These are phyloP conservation scores for Ascochyta lentis DNA, from an alignment of 2,329 filamentous ascomycete species.

Conservation along the genomic window DNA sequence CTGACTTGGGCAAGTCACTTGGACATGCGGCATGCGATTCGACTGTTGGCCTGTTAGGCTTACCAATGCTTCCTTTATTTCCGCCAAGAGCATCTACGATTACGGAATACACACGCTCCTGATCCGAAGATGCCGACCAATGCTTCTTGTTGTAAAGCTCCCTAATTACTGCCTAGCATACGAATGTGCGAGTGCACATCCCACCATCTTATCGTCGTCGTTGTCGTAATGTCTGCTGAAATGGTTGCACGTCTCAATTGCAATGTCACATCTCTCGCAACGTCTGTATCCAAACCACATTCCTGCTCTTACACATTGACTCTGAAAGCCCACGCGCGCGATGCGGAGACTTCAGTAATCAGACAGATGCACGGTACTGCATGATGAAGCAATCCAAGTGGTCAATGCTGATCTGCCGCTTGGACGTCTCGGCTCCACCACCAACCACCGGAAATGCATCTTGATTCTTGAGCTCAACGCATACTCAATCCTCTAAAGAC, in stretches of 20 bases:
- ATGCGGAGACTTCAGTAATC: slow-evolving; percentile 4
- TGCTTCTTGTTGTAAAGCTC: slow-evolving; percentile 7
- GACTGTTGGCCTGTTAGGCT: slow-evolving; percentile 21
- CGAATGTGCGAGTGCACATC: slow-evolving; percentile 7
- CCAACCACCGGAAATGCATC: slow-evolving; percentile 2
- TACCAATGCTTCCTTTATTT: slow-evolving; percentile 28
- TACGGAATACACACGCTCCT: slow-evolving; percentile 23
- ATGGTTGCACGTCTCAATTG: too few species aligned
- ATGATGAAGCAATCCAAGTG: slow-evolving; percentile 13
- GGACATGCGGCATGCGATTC: slow-evolving; percentile 10
- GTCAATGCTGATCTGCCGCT: slow-evolving; percentile 13
- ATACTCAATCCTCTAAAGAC: too few species aligned
- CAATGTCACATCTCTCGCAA: too few species aligned
- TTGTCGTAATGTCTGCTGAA: too few species aligned
- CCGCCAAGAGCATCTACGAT: slow-evolving; percentile 18
- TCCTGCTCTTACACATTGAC: not conserved
- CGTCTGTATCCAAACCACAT: too few species aligned
- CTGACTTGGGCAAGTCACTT: slow-evolving; percentile 24
- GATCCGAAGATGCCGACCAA: slow-evolving; percentile 28
- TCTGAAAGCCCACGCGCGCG: not conserved
- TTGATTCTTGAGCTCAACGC: not conserved
- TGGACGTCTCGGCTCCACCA: slow-evolving; percentile 1
- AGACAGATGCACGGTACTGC: slow-evolving; percentile 10
- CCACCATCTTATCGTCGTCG: too few species aligned
- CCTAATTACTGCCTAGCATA: slow-evolving; percentile 2